A percentile compares a stretch with the other conserved stretches of the same genome.
phyloP scores from a whole-genome alignment of 768 basidiomycete genomes.

The Boletus sp. region DNA sequence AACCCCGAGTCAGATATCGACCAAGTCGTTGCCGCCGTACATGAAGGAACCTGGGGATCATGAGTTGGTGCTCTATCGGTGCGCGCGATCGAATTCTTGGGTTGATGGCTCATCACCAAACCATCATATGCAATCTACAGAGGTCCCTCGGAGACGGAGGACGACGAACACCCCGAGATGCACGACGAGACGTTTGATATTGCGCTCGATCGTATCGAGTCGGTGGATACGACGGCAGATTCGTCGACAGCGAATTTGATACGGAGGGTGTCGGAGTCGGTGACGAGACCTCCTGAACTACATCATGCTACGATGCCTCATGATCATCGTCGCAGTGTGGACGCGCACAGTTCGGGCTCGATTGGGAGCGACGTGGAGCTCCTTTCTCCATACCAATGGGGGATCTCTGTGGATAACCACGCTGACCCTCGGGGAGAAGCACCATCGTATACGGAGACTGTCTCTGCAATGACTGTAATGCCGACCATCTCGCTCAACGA shows the following conservation, averaged over 20 bases:
- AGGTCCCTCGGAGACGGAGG: constrained; percentile 27
- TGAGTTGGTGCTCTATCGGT: constrained; percentile 69
- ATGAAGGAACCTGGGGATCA: constrained; percentile 83
- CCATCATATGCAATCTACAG: constrained; percentile 9
- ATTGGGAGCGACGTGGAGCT: constrained; percentile 22
- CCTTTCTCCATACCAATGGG: constrained; percentile 15
- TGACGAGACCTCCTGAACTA: constrained; percentile 15
- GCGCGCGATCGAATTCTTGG: constrained; percentile 4
- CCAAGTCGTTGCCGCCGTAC: constrained; percentile 71
- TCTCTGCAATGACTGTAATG: constrained; percentile 15
- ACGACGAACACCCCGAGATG: constrained; percentile 20
- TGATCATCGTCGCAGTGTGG: constrained; percentile 11
- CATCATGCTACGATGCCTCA: background rate
- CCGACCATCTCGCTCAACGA: constrained; percentile 17
- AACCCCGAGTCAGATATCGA: constrained; percentile 79
- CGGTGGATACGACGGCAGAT: constrained; percentile 23
- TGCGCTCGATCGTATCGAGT: constrained; percentile 22
- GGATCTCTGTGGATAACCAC: constrained; percentile 1
- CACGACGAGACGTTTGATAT: constrained; percentile 12
- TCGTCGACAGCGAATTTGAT: constrained; percentile 25
- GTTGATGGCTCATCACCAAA: background rate
- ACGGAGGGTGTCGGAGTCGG: background rate
- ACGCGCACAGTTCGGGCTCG: constrained; percentile 20
- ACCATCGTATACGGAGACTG: constrained; percentile 60
- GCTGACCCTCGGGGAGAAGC: constrained; percentile 55